Conservation (phyloP, 352 stramenopile genomes). For the Phytopythium ostracodes region DNA sequence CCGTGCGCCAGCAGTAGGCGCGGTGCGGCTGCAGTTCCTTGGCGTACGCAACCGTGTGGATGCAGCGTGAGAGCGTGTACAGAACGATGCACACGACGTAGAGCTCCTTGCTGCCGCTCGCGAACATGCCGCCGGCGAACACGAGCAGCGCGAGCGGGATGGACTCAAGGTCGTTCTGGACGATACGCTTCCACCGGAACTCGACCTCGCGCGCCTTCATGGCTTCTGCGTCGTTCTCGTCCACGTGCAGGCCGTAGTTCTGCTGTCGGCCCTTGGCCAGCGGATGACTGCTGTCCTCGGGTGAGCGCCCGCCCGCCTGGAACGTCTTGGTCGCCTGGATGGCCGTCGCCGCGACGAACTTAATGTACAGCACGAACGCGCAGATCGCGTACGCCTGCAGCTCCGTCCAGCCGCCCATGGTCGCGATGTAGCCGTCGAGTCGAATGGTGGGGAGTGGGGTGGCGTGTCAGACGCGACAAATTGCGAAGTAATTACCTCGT, state of each 20-base stretch:
- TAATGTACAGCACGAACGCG: conserved; percentile 33
- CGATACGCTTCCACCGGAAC: conserved; percentile 39
- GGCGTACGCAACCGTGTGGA: conserved; percentile 49
- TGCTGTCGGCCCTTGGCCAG: conserved; percentile 28
- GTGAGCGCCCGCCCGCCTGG: conserved; percentile 24
- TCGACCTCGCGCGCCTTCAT: conserved; percentile 29
- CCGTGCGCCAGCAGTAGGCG: conserved; percentile 41
- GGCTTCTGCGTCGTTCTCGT: conserved; percentile 18
- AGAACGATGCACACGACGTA: conserved; percentile 17
- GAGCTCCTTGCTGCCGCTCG: conserved; percentile 26
- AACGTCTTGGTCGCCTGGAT: conserved; percentile 41
- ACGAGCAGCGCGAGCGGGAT: conserved; percentile 35
- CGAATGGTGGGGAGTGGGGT: not conserved
- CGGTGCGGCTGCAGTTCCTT: conserved; percentile 48
- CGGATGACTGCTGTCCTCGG: conserved; percentile 32
- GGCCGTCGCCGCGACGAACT: conserved; percentile 27
- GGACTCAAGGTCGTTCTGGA: conserved; percentile 47
- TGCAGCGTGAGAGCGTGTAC: conserved; percentile 38
- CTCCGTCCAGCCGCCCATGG: conserved; percentile 23
- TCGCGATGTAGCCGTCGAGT: not conserved
- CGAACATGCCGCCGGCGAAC: conserved; percentile 23
- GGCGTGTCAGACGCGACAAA: not conserved
- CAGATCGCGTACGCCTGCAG: conserved; percentile 29
- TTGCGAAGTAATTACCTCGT: not conserved
- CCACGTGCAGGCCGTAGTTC: conserved; percentile 26